phyloP scores from a whole-genome alignment of 2,329 filamentous ascomycete genomes.

The Gnomoniopsis sp. region DNA sequence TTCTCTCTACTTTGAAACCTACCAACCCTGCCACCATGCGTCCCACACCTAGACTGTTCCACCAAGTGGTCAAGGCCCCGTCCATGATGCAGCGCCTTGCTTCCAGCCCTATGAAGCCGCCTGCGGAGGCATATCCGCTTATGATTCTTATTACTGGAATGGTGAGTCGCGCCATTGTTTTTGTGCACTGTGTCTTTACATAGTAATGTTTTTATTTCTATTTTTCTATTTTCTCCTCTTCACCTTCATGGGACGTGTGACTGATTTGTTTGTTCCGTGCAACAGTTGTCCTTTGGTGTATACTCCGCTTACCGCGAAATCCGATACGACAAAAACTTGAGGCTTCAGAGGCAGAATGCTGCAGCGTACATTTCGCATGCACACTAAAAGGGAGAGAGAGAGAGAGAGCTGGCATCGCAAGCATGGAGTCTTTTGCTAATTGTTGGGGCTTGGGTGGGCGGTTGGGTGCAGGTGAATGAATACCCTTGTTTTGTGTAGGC shows the following conservation, averaged over 20 bases:
- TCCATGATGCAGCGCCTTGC: constrained; percentile 9
- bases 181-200: too few relatives aligned
- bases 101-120: constrained; percentile 15
- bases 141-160: constrained; percentile 15
- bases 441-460: neutral
- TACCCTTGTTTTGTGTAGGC: constrained; percentile 4
- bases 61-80: constrained; percentile 7
- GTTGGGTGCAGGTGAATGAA: neutral
- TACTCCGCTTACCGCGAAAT: constrained; percentile 14
- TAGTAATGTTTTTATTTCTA: too few relatives aligned
- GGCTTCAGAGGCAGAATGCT: constrained; percentile 13
- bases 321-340: constrained; percentile 14
- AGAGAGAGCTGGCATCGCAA: neutral
- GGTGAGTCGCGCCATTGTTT: constrained; percentile 4
- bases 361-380: neutral
- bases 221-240: too few relatives aligned
- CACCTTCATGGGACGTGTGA: neutral
- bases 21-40: constrained; percentile 3
- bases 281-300: constrained; percentile 10
- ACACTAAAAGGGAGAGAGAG: neutral
- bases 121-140: constrained; percentile 14
- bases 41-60: constrained; percentile 16
- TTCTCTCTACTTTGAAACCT: neutral
- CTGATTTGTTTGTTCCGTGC: neutral
- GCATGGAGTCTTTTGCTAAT: neutral